Conservation (phyloP, 192 early-diverging fungal genomes). For the Backusella macrospora region DNA sequence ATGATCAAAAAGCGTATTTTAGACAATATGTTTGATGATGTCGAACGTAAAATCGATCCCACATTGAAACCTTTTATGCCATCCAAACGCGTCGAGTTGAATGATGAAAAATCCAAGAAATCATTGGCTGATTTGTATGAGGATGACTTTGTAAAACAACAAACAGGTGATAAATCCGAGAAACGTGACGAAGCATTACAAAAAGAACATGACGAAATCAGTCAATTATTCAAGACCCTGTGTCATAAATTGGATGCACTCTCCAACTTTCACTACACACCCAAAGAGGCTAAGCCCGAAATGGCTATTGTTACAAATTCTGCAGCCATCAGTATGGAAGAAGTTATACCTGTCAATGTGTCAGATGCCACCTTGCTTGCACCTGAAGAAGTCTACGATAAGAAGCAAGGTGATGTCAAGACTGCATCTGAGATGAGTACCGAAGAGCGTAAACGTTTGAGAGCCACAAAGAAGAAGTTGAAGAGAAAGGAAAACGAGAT, state of each 20-base stretch:
- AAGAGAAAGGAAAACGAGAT: conserved; percentile 63
- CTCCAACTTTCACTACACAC: conserved; percentile 93
- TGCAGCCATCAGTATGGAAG: conserved; percentile 92
- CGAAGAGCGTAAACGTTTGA: conserved; percentile 72
- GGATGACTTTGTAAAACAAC: conserved; percentile 79
- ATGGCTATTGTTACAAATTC: conserved; percentile 76
- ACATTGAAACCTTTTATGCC: conserved; percentile 71
- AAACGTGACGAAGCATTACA: conserved; percentile 78
- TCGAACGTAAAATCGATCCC: conserved; percentile 85
- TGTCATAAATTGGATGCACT: conserved; percentile 89
- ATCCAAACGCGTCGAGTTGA: conserved; percentile 76
- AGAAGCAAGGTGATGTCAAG: conserved; percentile 73
- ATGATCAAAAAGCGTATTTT: conserved; percentile 92
- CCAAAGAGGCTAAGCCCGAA: conserved; percentile 78
- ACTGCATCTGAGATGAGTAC: conserved; percentile 78
- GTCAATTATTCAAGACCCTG: conserved; percentile 73
- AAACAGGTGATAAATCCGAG: conserved; percentile 54
- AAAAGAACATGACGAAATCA: conserved; percentile 83
- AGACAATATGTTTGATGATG: conserved; percentile 90
- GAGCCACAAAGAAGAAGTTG: conserved; percentile 67
- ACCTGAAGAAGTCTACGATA: conserved; percentile 89
- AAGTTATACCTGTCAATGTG: conserved; percentile 88
- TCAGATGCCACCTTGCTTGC: conserved; percentile 81
- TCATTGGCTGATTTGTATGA: conserved; percentile 93
- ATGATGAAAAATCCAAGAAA: conserved; percentile 85